Evolutionary conservation across 192 early-diverging fungal genomes (phyloP).

Genomic region (Chytriomyces sp.): DNA sequence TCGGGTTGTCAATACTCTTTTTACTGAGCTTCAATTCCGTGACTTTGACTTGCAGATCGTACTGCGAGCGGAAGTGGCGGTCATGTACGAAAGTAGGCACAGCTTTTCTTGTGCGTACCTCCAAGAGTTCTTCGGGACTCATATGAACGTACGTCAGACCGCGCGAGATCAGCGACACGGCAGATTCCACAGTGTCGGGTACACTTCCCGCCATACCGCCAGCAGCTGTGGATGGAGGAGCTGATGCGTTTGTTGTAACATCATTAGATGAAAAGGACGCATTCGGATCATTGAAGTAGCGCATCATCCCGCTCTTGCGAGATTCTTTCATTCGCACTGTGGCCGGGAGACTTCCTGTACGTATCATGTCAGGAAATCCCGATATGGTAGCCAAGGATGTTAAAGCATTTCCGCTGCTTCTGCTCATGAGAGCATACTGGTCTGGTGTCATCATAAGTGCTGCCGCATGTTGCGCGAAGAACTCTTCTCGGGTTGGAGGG

Average conservation of each 20-base stretch:
- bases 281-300: background rate
- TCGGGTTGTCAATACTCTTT: background rate
- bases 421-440: too few relatives aligned
- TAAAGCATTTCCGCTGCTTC: too few relatives aligned
- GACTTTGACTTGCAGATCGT: slow-evolving; percentile 8
- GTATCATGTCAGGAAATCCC: background rate
- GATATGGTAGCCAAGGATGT: background rate
- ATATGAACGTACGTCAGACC: slow-evolving; percentile 18
- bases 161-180: slow-evolving; percentile 4
- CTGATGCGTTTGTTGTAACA: too few relatives aligned
- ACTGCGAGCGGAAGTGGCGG: slow-evolving; percentile 16
- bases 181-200: background rate
- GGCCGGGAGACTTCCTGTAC: background rate
- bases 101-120: background rate
- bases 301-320: background rate
- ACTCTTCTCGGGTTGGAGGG: slow-evolving; percentile 16
- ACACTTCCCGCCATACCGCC: background rate
- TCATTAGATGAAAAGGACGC: too few relatives aligned
- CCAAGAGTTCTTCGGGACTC: background rate
- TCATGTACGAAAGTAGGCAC: slow-evolving; percentile 18
- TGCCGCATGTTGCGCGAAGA: background rate
- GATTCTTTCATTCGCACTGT: background rate
- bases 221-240: background rate
- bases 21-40: background rate
- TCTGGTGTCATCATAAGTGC: background rate